Conservation (phyloP, 2,329 filamentous ascomycete species). For the Fonsecaea monophora region DNA sequence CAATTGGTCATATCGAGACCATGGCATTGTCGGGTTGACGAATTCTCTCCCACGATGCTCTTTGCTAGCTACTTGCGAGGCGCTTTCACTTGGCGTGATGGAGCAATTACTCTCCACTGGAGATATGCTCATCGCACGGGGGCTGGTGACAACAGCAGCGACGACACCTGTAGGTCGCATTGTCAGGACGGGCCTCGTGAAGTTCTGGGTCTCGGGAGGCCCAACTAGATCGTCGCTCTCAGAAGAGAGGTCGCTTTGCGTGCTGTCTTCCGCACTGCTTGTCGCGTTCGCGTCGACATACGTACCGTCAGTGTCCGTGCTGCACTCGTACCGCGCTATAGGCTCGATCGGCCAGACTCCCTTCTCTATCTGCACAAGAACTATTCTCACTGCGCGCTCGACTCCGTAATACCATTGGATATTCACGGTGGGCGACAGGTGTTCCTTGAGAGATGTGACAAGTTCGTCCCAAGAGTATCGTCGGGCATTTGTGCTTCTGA, state of each 20-base stretch:
- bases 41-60: background rate
- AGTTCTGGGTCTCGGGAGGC: background rate
- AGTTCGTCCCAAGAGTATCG: conserved; percentile 8
- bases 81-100: background rate
- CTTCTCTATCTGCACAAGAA: background rate
- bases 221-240: background rate
- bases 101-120: conserved; percentile 1
- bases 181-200: background rate
- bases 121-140: background rate
- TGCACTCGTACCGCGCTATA: background rate
- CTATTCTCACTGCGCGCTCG: background rate
- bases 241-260: background rate
- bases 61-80: background rate
- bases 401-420: background rate
- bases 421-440: background rate
- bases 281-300: background rate
- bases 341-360: conserved; percentile 8
- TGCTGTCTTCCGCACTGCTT: background rate
- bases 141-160: background rate
- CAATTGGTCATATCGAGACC: background rate
- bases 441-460: background rate
- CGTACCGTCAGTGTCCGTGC: background rate
- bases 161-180: background rate
- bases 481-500: background rate
- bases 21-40: background rate